These are phyloP conservation scores for Blastomyces gilchristii DNA, from an alignment of 2,329 filamentous ascomycete species.

Conservation along the genomic window DNA sequence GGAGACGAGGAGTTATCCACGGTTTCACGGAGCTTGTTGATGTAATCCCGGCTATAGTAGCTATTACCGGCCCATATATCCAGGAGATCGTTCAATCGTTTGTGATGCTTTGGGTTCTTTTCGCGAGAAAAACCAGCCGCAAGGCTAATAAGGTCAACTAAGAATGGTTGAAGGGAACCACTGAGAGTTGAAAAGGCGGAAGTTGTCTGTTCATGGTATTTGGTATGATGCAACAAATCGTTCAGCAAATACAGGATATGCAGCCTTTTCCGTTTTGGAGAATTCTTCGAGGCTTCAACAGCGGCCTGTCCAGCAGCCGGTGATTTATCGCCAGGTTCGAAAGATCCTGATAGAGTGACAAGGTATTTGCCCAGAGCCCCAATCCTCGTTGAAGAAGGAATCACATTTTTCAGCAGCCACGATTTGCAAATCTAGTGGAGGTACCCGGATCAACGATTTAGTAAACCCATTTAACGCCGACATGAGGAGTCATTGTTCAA, in stretches of 20 bases:
- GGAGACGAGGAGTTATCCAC: conserved; percentile 38
- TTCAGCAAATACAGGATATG: conserved; percentile 69
- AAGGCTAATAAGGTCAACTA: conserved; percentile 53
- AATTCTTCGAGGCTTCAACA: conserved; percentile 28
- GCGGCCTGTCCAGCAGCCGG: conserved; percentile 10
- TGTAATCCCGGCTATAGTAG: conserved; percentile 49
- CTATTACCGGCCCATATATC: conserved; percentile 58
- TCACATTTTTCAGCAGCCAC: conserved; percentile 68
- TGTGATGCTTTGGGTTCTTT: conserved; percentile 54
- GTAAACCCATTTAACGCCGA: conserved; percentile 23
- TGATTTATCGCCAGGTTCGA: conserved; percentile 23
- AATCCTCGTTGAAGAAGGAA: conserved; percentile 55
- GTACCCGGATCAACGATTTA: conserved; percentile 23
- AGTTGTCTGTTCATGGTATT: conserved; percentile 38
- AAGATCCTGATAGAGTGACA: conserved; percentile 55
- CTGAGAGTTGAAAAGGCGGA: conserved; percentile 43
- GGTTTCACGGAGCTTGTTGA: conserved; percentile 51
- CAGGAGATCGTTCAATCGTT: conserved; percentile 55
- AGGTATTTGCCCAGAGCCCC: conserved; percentile 66
- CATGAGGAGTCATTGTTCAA: conserved; percentile 42
- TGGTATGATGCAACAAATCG: conserved; percentile 64
- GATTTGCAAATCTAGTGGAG: conserved; percentile 66
- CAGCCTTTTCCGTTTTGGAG: conserved; percentile 57
- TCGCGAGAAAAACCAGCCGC: conserved; percentile 46
- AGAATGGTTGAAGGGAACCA: conserved; percentile 46